Evolutionary conservation across 352 stramenopile genomes (phyloP), one percentile per base, ranked within the genome.

Genomic region (Saprolegnia parasitica): DNA sequence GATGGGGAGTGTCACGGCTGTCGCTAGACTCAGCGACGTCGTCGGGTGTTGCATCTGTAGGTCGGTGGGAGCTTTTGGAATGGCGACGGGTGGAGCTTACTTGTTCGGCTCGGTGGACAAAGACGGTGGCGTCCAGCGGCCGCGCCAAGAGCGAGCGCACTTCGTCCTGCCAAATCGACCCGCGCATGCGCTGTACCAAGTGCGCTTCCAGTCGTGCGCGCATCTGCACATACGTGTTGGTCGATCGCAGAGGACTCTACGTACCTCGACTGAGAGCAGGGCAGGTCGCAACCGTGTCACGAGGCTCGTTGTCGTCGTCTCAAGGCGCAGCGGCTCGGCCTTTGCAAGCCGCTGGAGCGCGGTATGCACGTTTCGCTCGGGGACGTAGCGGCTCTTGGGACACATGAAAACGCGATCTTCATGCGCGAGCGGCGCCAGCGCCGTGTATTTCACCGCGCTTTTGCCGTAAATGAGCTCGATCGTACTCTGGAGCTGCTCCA

Each of bases 101-200:
- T 39, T 61, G 80, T 32, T 86, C 77, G 0, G 56, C 70, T 26
- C 78, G 77, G 56, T 65, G 68, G 46, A 78, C 81, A 56, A 85
- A 88, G 4, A 68, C 72, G 4, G 77, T 77, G 9, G 80, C 78
- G 68, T 78, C 84, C 1, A 88, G 72, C 26, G 80, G 80, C 37
- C 80, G 73, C 16, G 78, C 78, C 5, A 88, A 73, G 5, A 62
- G 62, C 16, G 80, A 88, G 0, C 80, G 77, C 16, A 88, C 71
- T 58, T 88, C 78, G 49, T 83, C 83, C 20, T 83, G 71, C 80
- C 80, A 88, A 15, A 83, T 77, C 20, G 76, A 46, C 18, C 80
- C 80, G n/a, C 76, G 72, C 42, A 83, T 77, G 40, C 82, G 82
- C 8, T 67, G 63, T 55, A 77, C 58, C 13, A 88, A 42, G 32